A percentile compares a stretch with the other conserved stretches of the same genome.
Conservation (phyloP, 2,329 filamentous ascomycete genomes). For the Coleophoma eucalyptorum region DNA sequence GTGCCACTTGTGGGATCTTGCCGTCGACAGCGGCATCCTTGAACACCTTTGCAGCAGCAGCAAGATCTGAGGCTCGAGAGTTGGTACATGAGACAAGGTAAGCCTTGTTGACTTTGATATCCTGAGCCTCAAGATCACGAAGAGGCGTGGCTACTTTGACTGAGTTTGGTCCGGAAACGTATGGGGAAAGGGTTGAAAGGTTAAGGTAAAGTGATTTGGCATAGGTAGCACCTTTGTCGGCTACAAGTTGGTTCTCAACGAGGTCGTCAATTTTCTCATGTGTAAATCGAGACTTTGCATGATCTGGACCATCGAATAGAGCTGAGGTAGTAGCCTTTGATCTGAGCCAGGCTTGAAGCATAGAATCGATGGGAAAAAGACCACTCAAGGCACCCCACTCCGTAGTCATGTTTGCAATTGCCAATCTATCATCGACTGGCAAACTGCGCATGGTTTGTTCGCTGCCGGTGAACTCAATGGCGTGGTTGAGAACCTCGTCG, state of each 20-base stretch:
- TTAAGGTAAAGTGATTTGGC: constrained; percentile 81
- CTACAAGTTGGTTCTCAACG: constrained; percentile 58
- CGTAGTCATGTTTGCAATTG: constrained; percentile 77
- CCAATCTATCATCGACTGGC: constrained; percentile 67
- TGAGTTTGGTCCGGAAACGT: constrained; percentile 83
- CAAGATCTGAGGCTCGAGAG: constrained; percentile 74
- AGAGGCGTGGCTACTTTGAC: constrained; percentile 85
- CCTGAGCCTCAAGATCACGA: constrained; percentile 63
- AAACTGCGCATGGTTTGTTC: constrained; percentile 73
- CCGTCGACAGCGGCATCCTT: constrained; percentile 65
- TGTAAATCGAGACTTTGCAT: constrained; percentile 58
- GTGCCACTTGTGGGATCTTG: constrained; percentile 64
- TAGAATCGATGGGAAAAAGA: constrained; percentile 75
- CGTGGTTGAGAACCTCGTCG: constrained; percentile 87
- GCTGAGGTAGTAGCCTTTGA: constrained; percentile 71
- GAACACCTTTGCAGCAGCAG: constrained; percentile 81
- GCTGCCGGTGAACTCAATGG: constrained; percentile 81
- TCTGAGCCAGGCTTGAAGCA: constrained; percentile 70
- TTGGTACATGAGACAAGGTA: constrained; percentile 94
- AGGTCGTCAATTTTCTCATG: constrained; percentile 73
- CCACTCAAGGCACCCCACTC: constrained; percentile 74
- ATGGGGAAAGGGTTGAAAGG: constrained; percentile 78
- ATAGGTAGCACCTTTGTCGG: constrained; percentile 76
- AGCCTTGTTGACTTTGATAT: constrained; percentile 78
- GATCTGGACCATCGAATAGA: constrained; percentile 46